Conservation (phyloP, 2,329 filamentous ascomycete species). For the Graphiopsis chlorocephala region DNA sequence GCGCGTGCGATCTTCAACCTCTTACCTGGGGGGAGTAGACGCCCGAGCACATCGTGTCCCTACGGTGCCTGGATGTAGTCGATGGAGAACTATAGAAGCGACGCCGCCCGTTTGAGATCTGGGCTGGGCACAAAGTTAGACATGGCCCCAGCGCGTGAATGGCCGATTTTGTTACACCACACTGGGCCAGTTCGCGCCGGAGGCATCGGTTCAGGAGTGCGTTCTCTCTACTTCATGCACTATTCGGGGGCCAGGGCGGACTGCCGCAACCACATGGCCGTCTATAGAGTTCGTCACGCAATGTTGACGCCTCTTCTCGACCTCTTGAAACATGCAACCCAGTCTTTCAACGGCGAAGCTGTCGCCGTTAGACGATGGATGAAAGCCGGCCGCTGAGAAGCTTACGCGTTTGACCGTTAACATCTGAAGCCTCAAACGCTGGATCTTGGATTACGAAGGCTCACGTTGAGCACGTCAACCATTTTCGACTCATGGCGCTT, state of each 20-base stretch:
- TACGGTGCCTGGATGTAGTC: not conserved
- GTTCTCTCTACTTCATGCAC: conserved; percentile 9
- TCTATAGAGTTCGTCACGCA: not conserved
- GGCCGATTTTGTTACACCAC: conserved; percentile 8
- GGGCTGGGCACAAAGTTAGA: not conserved
- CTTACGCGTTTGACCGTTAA: conserved; percentile 10
- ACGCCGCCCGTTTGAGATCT: not conserved
- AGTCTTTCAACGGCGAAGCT: not conserved
- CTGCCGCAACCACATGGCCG: not conserved
- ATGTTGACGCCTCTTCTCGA: not conserved
- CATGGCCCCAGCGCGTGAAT: not conserved
- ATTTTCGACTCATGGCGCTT: conserved; percentile 2
- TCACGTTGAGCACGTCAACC: not conserved
- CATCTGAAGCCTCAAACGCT: conserved; percentile 4
- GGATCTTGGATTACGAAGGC: not conserved
- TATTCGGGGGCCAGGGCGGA: not conserved
- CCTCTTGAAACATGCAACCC: conserved; percentile 10
- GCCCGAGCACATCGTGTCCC: not conserved
- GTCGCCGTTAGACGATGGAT: conserved; percentile 1
- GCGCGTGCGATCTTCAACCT: not conserved
- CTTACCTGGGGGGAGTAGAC: not conserved
- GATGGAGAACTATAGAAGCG: not conserved
- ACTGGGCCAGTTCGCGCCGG: not conserved
- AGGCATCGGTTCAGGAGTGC: not conserved
- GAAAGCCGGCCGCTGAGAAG: conserved; percentile 5